Evolutionary conservation across 2,329 filamentous ascomycete species (phyloP).

Genomic region (Thermothelomyces thermophilus): DNA sequence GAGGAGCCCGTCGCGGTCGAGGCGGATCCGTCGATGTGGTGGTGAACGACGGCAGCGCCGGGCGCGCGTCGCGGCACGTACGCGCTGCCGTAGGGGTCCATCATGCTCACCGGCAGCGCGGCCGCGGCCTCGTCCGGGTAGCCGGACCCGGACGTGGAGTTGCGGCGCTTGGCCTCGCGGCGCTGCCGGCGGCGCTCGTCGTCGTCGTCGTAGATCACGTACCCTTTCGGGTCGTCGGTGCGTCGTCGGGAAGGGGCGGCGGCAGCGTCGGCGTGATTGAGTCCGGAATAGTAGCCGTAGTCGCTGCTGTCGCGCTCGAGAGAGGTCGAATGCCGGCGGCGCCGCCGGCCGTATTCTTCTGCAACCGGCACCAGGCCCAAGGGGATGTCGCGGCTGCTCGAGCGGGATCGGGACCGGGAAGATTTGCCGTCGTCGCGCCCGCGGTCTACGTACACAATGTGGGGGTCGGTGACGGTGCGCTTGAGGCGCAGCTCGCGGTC

Average conservation of each 20-base stretch:
- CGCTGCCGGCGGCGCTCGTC: constrained; percentile 22
- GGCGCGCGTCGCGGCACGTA: constrained; percentile 18
- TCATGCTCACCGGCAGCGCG: background rate
- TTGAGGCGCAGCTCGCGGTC: constrained; percentile 22
- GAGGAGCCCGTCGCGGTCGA: constrained; percentile 1
- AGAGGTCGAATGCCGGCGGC: constrained; percentile 6
- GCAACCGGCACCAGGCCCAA: constrained; percentile 17
- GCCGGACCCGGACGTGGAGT: constrained; percentile 7
- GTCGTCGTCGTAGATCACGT: constrained; percentile 7
- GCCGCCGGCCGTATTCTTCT: constrained; percentile 18
- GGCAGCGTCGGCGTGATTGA: constrained; percentile 1
- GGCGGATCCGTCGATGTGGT: constrained; percentile 14
- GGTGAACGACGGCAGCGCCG: constrained; percentile 20
- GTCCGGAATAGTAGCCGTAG: constrained; percentile 5
- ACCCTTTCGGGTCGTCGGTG: constrained; percentile 9
- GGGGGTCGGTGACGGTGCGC: constrained; percentile 25
- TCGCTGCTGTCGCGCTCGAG: background rate
- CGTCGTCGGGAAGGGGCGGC: constrained; percentile 1
- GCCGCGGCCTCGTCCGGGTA: background rate
- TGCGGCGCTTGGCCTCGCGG: constrained; percentile 11
- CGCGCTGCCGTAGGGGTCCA: constrained; percentile 9
- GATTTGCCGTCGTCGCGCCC: constrained; percentile 8
- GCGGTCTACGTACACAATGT: constrained; percentile 23
- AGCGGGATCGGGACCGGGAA: constrained; percentile 14
- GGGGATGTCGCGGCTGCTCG: constrained; percentile 17